These are phyloP conservation scores for Ilyonectria robusta DNA, from an alignment of 2,329 filamentous ascomycete genomes.

Conservation along the genomic window DNA sequence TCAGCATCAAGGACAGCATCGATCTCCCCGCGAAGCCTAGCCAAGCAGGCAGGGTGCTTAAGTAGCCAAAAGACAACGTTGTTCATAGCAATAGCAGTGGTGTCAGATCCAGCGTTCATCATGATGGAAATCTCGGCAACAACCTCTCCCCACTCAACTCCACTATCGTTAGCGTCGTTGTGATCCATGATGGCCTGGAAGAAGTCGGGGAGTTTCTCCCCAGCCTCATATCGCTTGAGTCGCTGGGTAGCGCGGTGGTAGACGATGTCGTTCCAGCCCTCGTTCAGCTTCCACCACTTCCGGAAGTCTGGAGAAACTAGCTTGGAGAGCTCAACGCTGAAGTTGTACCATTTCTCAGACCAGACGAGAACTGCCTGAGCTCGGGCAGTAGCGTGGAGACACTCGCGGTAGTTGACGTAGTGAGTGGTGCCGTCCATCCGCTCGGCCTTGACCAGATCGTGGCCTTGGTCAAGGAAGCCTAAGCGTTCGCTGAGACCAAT, in stretches of 20 bases:
- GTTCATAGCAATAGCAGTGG: constrained; percentile 63
- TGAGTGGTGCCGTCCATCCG: constrained; percentile 62
- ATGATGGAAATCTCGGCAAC: constrained; percentile 69
- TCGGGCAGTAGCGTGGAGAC: constrained; percentile 64
- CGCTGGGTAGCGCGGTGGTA: constrained; percentile 57
- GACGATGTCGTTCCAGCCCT: constrained; percentile 57
- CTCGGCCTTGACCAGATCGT: constrained; percentile 60
- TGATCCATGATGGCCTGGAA: constrained; percentile 69
- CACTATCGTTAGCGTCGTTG: constrained; percentile 53
- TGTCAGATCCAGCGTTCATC: constrained; percentile 66
- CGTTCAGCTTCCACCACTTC: constrained; percentile 45
- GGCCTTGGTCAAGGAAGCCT: constrained; percentile 65
- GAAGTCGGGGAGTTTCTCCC: constrained; percentile 72
- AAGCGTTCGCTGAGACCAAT: constrained; percentile 68
- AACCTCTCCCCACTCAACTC: constrained; percentile 70
- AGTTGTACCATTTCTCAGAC: constrained; percentile 65
- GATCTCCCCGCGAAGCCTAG: constrained; percentile 60
- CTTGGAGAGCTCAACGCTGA: constrained; percentile 62
- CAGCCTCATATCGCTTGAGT: constrained; percentile 47
- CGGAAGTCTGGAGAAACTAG: constrained; percentile 59
- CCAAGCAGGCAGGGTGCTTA: constrained; percentile 57
- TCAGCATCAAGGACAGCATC: constrained; percentile 59
- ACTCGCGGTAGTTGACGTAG: constrained; percentile 63
- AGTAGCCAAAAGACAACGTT: constrained; percentile 68
- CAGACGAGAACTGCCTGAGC: constrained; percentile 66